phyloP scores from a whole-genome alignment of 2,329 filamentous ascomycete species.

The Torrubiella hemipterigena region DNA sequence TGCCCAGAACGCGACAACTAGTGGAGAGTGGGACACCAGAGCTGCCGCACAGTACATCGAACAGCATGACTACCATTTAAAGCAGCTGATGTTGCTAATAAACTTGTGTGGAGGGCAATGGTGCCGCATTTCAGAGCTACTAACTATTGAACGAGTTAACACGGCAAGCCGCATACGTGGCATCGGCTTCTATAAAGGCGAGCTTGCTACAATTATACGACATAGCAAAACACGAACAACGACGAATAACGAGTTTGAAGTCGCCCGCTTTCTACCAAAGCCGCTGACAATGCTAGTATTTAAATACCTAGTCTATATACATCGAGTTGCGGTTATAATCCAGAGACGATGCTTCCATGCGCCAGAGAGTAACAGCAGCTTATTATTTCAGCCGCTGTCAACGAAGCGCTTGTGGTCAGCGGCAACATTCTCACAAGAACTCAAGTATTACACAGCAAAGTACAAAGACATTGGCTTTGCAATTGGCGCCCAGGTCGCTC shows the following conservation, averaged over 20 bases:
- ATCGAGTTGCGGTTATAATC: not conserved
- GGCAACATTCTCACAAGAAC: not conserved
- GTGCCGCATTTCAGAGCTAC: not conserved
- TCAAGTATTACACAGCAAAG: not conserved
- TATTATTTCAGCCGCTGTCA: not conserved
- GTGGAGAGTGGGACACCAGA: not conserved
- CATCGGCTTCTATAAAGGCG: not conserved
- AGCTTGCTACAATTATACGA: not conserved
- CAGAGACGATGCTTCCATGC: not conserved
- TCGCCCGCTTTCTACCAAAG: not conserved
- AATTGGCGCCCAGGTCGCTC: not conserved
- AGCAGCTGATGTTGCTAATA: not conserved
- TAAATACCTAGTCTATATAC: not conserved
- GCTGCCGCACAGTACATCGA: not conserved
- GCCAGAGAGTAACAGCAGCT: not conserved
- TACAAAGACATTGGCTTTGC: not conserved
- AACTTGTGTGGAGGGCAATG: not conserved
- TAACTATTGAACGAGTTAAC: not conserved
- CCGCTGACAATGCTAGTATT: not conserved
- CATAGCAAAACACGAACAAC: not conserved
- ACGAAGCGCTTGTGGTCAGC: not conserved
- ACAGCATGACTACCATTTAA: not conserved
- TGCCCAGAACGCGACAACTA: not conserved
- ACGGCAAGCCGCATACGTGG: not conserved
- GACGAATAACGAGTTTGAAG: not conserved